Evolutionary conservation across 805 yeast species (phyloP), one percentile per base, ranked within the genome.

Genomic region (Vanderwaltozyma polyspora): DNA sequence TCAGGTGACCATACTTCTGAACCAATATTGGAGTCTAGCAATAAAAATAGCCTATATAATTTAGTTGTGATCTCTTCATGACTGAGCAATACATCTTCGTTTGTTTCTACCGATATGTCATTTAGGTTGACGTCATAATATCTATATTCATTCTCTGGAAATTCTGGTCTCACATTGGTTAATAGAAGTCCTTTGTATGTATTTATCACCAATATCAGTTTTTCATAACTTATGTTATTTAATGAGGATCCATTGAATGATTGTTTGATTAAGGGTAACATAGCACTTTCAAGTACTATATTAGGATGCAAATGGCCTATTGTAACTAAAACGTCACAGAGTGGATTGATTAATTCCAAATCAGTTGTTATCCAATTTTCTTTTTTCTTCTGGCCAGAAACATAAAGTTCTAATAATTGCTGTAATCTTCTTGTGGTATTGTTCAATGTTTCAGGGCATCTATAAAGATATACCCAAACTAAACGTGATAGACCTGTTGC

Each of bases 361-460:
- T 84, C 91, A 4, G 77, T 64, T 0, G 74, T 67, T 2, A 81
- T 58, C 96, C 96, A 89, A 26, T 75, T 74, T 43, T 78, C 82
- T 44, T 81, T 83, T 43, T 80, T 83, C 38, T 70, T 71, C 35
- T 65, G 70, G 33, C 69, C 68, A 36, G 66, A 62, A 17, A 87
- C 62, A 28, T 82, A 55, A 4, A 72, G 41, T 32, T 70, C 68
- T 37, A 79, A 74, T 23, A 91, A 59, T 2, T 60, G 49, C 38
- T 80, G 94, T 32, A 91, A 64, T 36, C 78, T 79, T 48, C 86
- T 78, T 3, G 87, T 76, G 1, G 94, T 86, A 38, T 82, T 79
- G 52, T 89, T 91, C 45, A 89, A 61, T 0, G 96, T 80, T 45
- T 93, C 98, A 0, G 94, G 73, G 43, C 86, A 75, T 41, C 97